phyloP scores from a whole-genome alignment of 345 rosid genomes.

The Triadica sebifera region DNA sequence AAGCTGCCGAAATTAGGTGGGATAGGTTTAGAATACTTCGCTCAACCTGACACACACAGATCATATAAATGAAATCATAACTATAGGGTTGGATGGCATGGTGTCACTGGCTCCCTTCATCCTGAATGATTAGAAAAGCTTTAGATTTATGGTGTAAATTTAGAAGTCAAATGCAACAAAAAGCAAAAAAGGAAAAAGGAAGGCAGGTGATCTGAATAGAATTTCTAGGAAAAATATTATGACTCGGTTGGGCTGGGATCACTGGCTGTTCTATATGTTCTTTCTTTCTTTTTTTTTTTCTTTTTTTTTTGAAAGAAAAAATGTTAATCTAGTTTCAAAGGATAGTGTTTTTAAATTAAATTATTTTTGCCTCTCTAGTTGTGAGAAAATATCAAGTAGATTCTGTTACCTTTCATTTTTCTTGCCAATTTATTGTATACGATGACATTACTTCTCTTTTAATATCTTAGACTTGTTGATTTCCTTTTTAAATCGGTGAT shows the following conservation, averaged over 20 bases:
- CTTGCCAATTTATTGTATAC: too few species aligned
- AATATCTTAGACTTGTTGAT: too few species aligned
- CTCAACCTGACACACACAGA: constrained; percentile 8
- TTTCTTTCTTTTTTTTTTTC: not conserved
- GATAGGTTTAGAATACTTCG: constrained; percentile 17
- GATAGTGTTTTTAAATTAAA: not conserved
- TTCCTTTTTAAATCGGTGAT: too few species aligned
- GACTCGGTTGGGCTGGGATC: not conserved
- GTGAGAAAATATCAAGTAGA: too few species aligned
- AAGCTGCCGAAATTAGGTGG: constrained; percentile 32
- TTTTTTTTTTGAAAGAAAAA: not conserved
- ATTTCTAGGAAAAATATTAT: not conserved
- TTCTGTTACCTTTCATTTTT: too few species aligned
- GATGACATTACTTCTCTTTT: too few species aligned
- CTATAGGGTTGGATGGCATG: not conserved
- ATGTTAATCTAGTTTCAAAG: not conserved
- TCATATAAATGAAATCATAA: not conserved
- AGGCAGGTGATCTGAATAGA: not conserved
- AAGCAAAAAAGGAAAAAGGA: not conserved
- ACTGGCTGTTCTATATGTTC: not conserved
- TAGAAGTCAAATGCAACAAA: too few species aligned
- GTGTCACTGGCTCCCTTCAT: not conserved
- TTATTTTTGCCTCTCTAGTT: too few species aligned
- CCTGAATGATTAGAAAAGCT: constrained; percentile 7
- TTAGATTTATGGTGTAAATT: constrained; percentile 13